Base-by-base conservation (phyloP, 495 filamentous ascomycete genomes). In the Lophium mytilinum region DNA sequence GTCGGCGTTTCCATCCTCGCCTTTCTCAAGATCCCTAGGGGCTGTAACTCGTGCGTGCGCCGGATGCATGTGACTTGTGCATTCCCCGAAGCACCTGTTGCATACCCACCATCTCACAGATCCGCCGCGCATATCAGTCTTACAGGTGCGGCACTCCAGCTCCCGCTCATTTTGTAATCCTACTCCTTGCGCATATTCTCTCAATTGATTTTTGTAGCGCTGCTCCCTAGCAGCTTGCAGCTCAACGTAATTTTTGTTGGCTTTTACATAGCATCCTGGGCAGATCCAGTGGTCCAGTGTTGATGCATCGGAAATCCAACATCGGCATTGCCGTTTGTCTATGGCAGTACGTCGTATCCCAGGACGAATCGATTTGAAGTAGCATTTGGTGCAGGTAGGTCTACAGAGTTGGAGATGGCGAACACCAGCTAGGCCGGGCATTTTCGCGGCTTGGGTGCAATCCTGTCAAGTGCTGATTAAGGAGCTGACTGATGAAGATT, bases 51-150 rank as follows among this genome's bases (percentile, higher is more conserved):
- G 24, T 30, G 24, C 24, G 6, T 30, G 24, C 3, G 43, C 17
- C 9, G 62, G 62, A 56, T 65, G 62, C 24, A 61, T 65, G 3
- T 14, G 14, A 52, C 53, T 50, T n/a, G 42, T 36, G 47, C 61
- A 64, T 33, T 64, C 61, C 4, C 61, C 61, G 10, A 50, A 34
- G 37, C 61, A 64, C 37, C 50, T 55, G 9, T 15, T 48, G 48
- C 61, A 64, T 15, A 60, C 37, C 58, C 62, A 65, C 50, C 50
- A 65, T 17, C 62, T 37, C 15, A 46, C 37, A 30, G 24, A 30
- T 17, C 62, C 57, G 10, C 30, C 47, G 17, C 55, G 40, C 15
- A 65, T 21, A 0, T 55, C 58, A 2, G 8, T 14, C 17, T 48
- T 55, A 58, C 62, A 65, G 6, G 35, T 47, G 17, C 24, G 45